Percentiles rank a stretch among this genome's conserved stretches.
Evolutionary conservation across 139 green algal species (phyloP).

Genomic region (Desmodesmus armatus): DNA sequence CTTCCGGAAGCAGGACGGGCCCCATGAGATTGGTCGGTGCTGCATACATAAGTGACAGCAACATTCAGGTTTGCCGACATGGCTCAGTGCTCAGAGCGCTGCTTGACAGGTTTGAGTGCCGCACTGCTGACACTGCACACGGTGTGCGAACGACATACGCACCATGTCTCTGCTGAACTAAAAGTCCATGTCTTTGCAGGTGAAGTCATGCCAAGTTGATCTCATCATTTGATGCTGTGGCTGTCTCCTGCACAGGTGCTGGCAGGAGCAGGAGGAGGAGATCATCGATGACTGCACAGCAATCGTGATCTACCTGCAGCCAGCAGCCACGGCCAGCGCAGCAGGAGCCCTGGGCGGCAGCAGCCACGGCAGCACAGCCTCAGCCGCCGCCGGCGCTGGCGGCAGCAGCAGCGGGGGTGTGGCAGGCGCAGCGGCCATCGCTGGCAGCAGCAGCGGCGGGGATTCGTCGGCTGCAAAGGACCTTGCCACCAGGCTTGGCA

Average conservation of each 20-base stretch:
- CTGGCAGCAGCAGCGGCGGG: no score
- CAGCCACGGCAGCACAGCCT: neutral
- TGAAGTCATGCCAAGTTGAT: no score
- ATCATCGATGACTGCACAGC: constrained; percentile 63
- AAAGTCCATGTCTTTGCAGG: no score
- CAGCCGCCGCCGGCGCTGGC: neutral
- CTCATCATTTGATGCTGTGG: neutral
- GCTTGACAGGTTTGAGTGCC: no score
- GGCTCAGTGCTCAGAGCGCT: no score
- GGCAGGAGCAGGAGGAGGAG: constrained; percentile 55
- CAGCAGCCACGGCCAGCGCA: neutral
- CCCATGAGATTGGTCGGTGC: neutral
- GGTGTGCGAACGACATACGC: no score
- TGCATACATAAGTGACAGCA: neutral
- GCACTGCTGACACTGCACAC: neutral
- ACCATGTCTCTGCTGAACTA: no score
- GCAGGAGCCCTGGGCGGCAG: neutral
- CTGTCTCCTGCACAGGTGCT: constrained; percentile 30
- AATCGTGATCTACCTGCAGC: constrained; percentile 46
- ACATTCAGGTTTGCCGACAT: no score
- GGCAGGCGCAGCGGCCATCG: neutral
- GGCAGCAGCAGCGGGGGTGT: neutral
- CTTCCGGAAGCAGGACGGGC: no score
- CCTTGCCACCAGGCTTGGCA: no score
- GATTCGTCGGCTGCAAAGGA: no score